Evolutionary conservation across 2,329 filamentous ascomycete species (phyloP).

Genomic region (Xylaria sp.): DNA sequence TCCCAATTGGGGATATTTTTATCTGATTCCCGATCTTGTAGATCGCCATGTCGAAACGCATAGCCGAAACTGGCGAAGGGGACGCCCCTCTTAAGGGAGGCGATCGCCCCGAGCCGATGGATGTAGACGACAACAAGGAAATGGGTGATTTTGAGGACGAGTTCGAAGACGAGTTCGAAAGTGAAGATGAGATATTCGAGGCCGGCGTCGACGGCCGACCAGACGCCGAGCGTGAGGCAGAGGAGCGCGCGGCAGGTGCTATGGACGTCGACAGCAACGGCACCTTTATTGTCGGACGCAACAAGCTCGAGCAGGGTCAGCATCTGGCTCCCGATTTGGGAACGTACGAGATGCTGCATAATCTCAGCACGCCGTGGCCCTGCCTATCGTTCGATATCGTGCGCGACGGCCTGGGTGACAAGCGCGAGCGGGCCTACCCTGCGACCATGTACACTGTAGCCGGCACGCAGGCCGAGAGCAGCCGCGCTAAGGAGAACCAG

Average conservation of each 20-base stretch:
- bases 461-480: constrained; percentile 87
- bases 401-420: constrained; percentile 84
- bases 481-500: constrained; percentile 84
- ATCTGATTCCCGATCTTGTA: background rate
- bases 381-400: constrained; percentile 96
- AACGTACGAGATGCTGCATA: constrained; percentile 99
- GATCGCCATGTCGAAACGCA: constrained; percentile 68
- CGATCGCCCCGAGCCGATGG: constrained; percentile 70
- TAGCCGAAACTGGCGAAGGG: constrained; percentile 60
- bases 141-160: constrained; percentile 94
- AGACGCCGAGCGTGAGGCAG: constrained; percentile 90
- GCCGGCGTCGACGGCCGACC: constrained; percentile 93
- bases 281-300: constrained; percentile 94
- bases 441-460: constrained; percentile 95
- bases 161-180: constrained; percentile 92
- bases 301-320: constrained; percentile 90
- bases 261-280: constrained; percentile 89
- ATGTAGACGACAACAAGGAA: constrained; percentile 67
- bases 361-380: constrained; percentile 92
- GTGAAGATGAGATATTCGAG: constrained; percentile 88
- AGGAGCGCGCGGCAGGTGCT: constrained; percentile 77
- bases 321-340: constrained; percentile 89
- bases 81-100: constrained; percentile 67
- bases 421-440: constrained; percentile 86
- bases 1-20: background rate